Base-by-base conservation (phyloP, 441 rosid species). In the Corymbia citriodora region DNA sequence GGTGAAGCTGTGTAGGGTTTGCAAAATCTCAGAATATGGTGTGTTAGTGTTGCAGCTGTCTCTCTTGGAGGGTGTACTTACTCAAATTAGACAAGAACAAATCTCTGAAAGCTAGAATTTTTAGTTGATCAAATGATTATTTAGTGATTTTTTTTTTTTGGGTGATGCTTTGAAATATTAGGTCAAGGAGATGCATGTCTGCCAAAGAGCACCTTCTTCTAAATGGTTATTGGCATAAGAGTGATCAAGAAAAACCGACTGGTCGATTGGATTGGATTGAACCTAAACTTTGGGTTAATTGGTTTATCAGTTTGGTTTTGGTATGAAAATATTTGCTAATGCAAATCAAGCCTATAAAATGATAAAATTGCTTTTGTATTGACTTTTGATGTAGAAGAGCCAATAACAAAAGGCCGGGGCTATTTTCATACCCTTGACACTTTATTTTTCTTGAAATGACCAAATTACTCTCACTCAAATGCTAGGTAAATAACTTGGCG, bases 1-100 rank as follows among this genome's bases (percentile, higher is more conserved):
- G 93, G 92, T 36, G 93, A 91, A 91, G 92, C 27, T 52, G 53
- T 79, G 16, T 79, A 79, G 85, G 85, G 7, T 49, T 79, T 79
- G 85, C 85, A 7, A 79, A 79, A 45, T 79, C 85, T 79, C 85
- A 79, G 45, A 79, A 40, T 23, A 40, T 23, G 85, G 85, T 7
- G 85, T 79, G 85, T 79, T 79, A 79, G 85, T 79, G 85, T 79
- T 23, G 85, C 53, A 23, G n/a, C 53, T 79, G 85, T 48, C 85
- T 79, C 53, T 45, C 52, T 45, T 79, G 52, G 52, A 45, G n/a
- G 52, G 85, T 23, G 85, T 79, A 12, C 85, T 74, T 45, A 40
- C 85, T 45, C 85, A 23, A 45, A 79, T 79, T 79, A 79, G 85
- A 45, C n/a, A 12, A 74, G 19, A 36, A 21, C n/a, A 21, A 74